Base-by-base conservation (phyloP, 768 basidiomycete genomes). In the Boletus reticuloceps region DNA sequence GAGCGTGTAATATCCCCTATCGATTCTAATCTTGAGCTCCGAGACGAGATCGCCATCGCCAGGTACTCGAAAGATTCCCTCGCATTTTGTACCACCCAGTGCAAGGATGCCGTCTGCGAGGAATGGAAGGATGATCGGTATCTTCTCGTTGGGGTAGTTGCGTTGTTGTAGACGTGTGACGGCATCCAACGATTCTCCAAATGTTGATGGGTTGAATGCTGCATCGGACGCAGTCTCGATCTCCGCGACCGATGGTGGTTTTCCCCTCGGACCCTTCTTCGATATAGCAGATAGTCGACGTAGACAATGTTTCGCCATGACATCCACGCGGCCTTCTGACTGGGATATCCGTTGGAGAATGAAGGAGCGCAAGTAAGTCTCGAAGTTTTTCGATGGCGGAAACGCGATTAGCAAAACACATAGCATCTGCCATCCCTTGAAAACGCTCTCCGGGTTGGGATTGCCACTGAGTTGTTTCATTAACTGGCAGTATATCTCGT, bases 161-260 rank as follows among this genome's bases (percentile, higher is more conserved):
- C 90, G 83, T 64, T 87, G 85, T 72, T 97, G 94, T 11, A 94
- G 75, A 43, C 88, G 79, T 72, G 90, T 86, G 56, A 93, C 89
- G 25, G 85, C 85, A 58, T 90, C 89, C 13, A 98, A 77, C 0
- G 91, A 86, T 75, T 95, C 93, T 14, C 94, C 93, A 64, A 97
- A 98, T 2, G 90, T 94, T 1, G 92, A 94, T 0, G 94, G 93
- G 59, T 94, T 90, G 75, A 97, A 98, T 9, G 95, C 94, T 27
- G 94, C 93, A 63, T 94, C 92, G 83, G 90, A 88, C 20, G 94
- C 94, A 3, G 88, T 91, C 74, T 96, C 94, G 53, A 98, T 96
- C 73, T 98, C 95, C 11, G 86, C 79, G 22, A 84, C 73, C 2
- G 84, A 82, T 4, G 94, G 90, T 1, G 91, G 80, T 65, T 92